A percentile compares a stretch with the other conserved stretches of the same genome.
Evolutionary conservation across 176 grass and related monocot genomes (phyloP).

Genomic region (Rhynchospora pubera): DNA sequence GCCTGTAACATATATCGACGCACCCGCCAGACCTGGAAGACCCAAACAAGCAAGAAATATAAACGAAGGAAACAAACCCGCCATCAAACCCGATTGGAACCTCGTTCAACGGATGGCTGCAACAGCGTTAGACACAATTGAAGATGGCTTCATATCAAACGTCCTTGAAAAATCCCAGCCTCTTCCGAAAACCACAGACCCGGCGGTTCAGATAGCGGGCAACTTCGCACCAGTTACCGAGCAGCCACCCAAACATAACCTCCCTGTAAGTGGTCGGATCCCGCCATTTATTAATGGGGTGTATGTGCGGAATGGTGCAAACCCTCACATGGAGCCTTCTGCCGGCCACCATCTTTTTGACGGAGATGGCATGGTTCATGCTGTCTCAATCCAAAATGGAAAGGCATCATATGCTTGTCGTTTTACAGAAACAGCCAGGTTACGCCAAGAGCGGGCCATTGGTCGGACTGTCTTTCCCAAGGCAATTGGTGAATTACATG

Average conservation of each 20-base stretch:
- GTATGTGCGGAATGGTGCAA: slow-evolving; percentile 81
- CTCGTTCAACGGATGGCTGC: slow-evolving; percentile 49
- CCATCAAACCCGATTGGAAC: slow-evolving; percentile 8
- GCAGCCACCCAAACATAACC: slow-evolving; percentile 22
- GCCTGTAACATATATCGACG: background rate
- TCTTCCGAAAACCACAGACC: slow-evolving; percentile 49
- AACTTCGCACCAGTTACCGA: slow-evolving; percentile 72
- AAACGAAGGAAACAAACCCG: background rate
- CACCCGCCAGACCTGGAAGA: background rate
- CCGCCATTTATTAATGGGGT: slow-evolving; percentile 62
- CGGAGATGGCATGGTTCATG: slow-evolving; percentile 93
- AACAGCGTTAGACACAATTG: slow-evolving; percentile 42
- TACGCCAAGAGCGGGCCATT: slow-evolving; percentile 36
- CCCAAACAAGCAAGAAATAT: background rate
- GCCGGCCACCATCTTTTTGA: slow-evolving; percentile 86
- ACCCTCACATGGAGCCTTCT: slow-evolving; percentile 49
- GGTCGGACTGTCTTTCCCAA: slow-evolving; percentile 65
- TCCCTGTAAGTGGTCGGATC: slow-evolving; percentile 44
- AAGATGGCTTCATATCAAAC: slow-evolving; percentile 35
- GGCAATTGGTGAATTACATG: slow-evolving; percentile 91
- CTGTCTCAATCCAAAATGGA: slow-evolving; percentile 46
- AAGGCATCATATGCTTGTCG: slow-evolving; percentile 67
- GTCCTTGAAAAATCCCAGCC: slow-evolving; percentile 45
- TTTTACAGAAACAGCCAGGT: slow-evolving; percentile 55
- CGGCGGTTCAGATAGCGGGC: slow-evolving; percentile 59